Evolutionary conservation across 345 rosid genomes (phyloP).

Genomic region (Draba incana): DNA sequence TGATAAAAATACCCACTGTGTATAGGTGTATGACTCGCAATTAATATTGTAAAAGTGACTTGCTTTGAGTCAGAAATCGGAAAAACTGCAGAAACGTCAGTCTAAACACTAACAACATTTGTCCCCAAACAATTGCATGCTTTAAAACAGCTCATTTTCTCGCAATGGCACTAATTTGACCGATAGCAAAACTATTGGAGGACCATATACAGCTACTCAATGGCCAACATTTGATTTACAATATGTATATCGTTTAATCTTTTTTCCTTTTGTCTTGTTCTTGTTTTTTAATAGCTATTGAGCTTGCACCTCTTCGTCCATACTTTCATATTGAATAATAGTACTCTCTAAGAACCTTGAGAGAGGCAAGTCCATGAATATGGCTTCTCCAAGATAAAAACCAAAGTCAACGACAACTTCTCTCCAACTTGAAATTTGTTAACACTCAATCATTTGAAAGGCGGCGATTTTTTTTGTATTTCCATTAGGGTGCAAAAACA

Average conservation of each 20-base stretch:
- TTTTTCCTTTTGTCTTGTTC: conserved; percentile 18
- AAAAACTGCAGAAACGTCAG: too few relatives aligned
- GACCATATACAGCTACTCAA: conserved; percentile 28
- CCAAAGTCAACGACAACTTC: conserved; percentile 39
- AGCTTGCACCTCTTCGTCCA: conserved; percentile 19
- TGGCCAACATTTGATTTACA: conserved; percentile 10
- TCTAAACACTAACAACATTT: too few relatives aligned
- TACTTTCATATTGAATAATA: conserved; percentile 3
- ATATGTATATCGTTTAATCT: neutral
- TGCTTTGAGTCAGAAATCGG: too few relatives aligned
- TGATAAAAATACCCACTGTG: too few relatives aligned
- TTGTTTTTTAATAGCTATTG: conserved; percentile 13
- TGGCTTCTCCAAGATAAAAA: conserved; percentile 37
- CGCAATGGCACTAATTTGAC: conserved; percentile 1
- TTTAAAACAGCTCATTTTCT: conserved; percentile 24
- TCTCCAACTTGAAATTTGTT: conserved; percentile 17
- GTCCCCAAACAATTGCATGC: conserved; percentile 19
- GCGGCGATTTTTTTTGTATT: conserved; percentile 32
- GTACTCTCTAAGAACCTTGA: conserved; percentile 29
- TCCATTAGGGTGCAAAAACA: conserved; percentile 24
- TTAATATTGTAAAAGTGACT: too few relatives aligned
- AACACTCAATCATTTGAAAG: conserved; percentile 36
- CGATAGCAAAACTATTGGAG: conserved; percentile 27
- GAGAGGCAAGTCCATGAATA: conserved; percentile 30
- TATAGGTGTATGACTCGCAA: too few relatives aligned